Evolutionary conservation across 768 basidiomycete genomes (phyloP), one percentile per base, ranked within the genome.

Genomic region (Kwoniella europaea): DNA sequence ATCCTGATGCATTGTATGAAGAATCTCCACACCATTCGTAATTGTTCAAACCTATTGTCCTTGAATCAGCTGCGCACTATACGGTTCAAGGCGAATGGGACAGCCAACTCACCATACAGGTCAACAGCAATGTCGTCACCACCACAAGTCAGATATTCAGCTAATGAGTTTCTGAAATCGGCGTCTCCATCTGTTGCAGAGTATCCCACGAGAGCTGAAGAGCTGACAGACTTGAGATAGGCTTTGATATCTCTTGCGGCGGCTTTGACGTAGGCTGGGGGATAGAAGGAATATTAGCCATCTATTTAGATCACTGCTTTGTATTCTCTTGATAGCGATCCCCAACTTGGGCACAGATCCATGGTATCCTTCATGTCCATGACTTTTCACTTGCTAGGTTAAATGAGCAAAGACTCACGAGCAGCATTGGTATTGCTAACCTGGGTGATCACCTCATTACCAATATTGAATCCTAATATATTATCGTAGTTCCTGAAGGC

Each of bases 211-310:
- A 95, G 88, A 9, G 87, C 88, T 80, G 69, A 71, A 0, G 89
- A 92, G 15, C 86, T 84, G 76, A 80, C 55, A 4, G 85, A 90
- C 78, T 72, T 91, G 89, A 97, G 86, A 83, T 94, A 96, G 7
- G 93, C 88, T 81, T 90, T 94, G 74, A 89, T 85, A 81, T 97
- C 94, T 50, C 94, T 89, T 29, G 93, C 92, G 24, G 94, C 94
- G 50, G 93, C 93, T 82, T 94, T 95, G 79, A 97, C 88, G 82
- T 88, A 97, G 5, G 93, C 79, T 82, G 56, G 46, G 46, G 22
- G 58, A 13, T 22, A 27, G 20, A n/a, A 20, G 52, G 20, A 53
- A 68, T 41, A 46, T 52, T 35, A 24, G 50, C 50, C 50, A 35
- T 35, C 46, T 10, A 50, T 16, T 16, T 10, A 50, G 12, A 6